These are phyloP conservation scores for Pelargonium australe DNA, from an alignment of 441 rosid genomes.

Conservation along the genomic window DNA sequence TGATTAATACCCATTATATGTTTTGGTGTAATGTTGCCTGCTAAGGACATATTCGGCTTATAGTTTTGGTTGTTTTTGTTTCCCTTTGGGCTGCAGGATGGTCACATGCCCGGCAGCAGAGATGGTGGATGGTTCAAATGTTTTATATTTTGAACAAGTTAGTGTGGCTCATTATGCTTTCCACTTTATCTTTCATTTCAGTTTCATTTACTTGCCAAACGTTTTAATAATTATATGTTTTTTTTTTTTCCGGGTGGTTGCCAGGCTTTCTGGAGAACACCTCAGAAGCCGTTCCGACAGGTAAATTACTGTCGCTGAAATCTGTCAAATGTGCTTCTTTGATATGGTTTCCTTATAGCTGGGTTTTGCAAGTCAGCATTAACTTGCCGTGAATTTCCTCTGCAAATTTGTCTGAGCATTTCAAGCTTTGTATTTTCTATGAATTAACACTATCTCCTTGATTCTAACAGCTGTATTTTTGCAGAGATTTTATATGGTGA, in stretches of 20 bases:
- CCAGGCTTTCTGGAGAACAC: slow-evolving; percentile 91
- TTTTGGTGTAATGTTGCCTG: too few relatives aligned
- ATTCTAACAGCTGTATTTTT: slow-evolving; percentile 24
- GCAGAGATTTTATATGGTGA: slow-evolving; percentile 84
- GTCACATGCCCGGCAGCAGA: slow-evolving; percentile 78
- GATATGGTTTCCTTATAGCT: neutral
- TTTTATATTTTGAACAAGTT: slow-evolving; percentile 75
- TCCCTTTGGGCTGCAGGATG: slow-evolving; percentile 43
- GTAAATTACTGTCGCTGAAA: slow-evolving; percentile 26
- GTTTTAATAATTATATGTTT: neutral
- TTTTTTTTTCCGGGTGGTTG: slow-evolving; percentile 5
- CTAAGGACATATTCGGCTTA: neutral
- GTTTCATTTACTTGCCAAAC: neutral
- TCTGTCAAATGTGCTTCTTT: slow-evolving; percentile 1
- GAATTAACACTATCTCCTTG: slow-evolving; percentile 5
- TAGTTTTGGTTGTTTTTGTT: neutral
- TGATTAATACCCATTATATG: neutral
- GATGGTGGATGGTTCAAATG: slow-evolving; percentile 85
- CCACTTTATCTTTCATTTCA: slow-evolving; percentile 6
- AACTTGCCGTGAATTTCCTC: neutral
- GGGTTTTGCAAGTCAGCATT: neutral
- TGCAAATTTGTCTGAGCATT: neutral
- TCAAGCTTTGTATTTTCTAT: neutral
- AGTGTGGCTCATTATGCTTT: slow-evolving; percentile 15
- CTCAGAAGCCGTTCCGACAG: slow-evolving; percentile 91